These are phyloP conservation scores for Mycena sp. DNA, from an alignment of 1,284 basidiomycete genomes.

Conservation along the genomic window DNA sequence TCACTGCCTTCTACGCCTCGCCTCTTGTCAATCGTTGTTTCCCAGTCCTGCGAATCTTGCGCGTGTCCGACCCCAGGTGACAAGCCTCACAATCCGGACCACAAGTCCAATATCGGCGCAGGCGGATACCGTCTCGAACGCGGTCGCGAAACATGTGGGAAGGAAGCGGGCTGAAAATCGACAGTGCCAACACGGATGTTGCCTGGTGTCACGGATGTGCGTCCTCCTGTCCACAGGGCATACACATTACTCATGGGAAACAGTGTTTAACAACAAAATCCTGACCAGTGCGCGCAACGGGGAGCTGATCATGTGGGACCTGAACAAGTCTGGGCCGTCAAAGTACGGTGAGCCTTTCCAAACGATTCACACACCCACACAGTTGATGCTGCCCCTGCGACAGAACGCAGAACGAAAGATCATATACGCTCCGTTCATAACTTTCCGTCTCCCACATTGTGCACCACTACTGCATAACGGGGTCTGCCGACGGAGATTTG, in stretches of 20 bases:
- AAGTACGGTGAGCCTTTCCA: slow-evolving; percentile 83
- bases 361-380: too few species aligned
- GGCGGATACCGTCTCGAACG: slow-evolving; percentile 72
- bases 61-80: slow-evolving; percentile 59
- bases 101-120: slow-evolving; percentile 62
- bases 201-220: slow-evolving; percentile 83
- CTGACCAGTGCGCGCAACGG: slow-evolving; percentile 86
- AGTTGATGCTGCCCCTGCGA: too few species aligned
- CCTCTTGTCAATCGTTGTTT: slow-evolving; percentile 14
- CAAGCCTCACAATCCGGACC: slow-evolving; percentile 48
- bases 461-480: slow-evolving; percentile 80
- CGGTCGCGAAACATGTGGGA: slow-evolving; percentile 79
- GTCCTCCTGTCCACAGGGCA: slow-evolving; percentile 42
- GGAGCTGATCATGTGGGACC: slow-evolving; percentile 87
- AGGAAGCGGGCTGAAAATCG: slow-evolving; percentile 76
- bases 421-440: slow-evolving; percentile 81
- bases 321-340: slow-evolving; percentile 70
- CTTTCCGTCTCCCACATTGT: slow-evolving; percentile 70
- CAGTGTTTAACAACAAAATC: slow-evolving; percentile 83
- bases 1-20: background rate
- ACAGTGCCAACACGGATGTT: slow-evolving; percentile 81
- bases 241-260: slow-evolving; percentile 15
- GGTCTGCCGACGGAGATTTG: slow-evolving; percentile 84
- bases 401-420: slow-evolving; percentile 78
- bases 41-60: slow-evolving; percentile 72